Percentiles rank a stretch among this genome's conserved stretches.
Evolutionary conservation across 1,139 yeast genomes (phyloP).

Genomic region (Yarrowia galli): DNA sequence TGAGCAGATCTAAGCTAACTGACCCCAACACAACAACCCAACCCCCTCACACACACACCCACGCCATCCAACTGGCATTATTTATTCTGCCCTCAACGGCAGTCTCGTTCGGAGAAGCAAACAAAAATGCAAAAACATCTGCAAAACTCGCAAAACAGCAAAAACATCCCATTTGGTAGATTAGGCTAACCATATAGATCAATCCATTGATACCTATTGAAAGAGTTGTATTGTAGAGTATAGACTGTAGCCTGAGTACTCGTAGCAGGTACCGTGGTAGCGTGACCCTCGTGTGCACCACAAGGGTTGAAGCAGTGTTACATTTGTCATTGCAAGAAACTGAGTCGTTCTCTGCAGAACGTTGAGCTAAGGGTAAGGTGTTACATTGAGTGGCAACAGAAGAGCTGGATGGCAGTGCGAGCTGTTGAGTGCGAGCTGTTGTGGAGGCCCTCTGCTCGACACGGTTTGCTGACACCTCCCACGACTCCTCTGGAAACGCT

Average conservation of each 20-base stretch:
- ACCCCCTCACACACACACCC: conserved; percentile 2
- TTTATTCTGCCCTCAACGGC: conserved; percentile 39
- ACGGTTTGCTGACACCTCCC: too few species aligned
- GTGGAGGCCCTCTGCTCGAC: too few species aligned
- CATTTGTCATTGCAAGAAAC: background rate
- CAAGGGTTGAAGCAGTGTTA: background rate
- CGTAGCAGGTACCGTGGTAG: too few species aligned
- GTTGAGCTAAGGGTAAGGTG: conserved; percentile 10
- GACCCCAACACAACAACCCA: too few species aligned
- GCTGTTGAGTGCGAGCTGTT: background rate
- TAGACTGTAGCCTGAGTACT: too few species aligned
- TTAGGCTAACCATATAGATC: conserved; percentile 29
- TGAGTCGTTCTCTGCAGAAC: background rate
- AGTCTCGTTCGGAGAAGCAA: conserved; percentile 38
- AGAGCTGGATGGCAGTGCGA: background rate
- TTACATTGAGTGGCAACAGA: background rate
- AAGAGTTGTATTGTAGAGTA: background rate
- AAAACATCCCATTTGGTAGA: conserved; percentile 27
- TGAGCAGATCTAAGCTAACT: conserved; percentile 29
- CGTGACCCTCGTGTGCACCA: too few species aligned
- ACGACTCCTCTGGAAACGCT: too few species aligned
- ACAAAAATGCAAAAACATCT: conserved; percentile 9
- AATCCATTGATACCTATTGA: conserved; percentile 21
- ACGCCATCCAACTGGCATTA: conserved; percentile 39
- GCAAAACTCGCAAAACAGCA: conserved; percentile 24